Base-by-base conservation (phyloP, 164 flowering plant species). In the Brasenia schreberi region DNA sequence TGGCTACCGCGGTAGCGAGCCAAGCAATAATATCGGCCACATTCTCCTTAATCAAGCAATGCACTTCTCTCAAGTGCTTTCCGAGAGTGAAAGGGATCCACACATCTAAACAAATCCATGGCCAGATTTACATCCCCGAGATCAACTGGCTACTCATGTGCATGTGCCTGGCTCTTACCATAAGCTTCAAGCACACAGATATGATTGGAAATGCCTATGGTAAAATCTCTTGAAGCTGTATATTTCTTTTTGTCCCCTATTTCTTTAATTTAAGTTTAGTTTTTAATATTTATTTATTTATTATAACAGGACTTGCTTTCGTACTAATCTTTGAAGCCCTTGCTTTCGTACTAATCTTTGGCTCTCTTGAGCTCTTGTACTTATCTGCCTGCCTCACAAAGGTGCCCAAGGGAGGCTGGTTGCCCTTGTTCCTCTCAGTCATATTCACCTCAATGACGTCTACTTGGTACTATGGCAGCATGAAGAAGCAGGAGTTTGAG, bases 121-220 rank as follows among this genome's bases (percentile, higher is more conserved):
- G 95, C 45, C 95, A 84, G 73, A 82, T 88, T 11, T 88, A 88
- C 71, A 84, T 88, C n/a, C 95, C 90, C 5, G 95, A 86, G 76
- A 78, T 78, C 44, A 88, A 88, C 72, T 88, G 90, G 95, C 66
- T 77, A 18, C 65, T 88, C 67, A 84, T 88, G 95, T 42, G 77
- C 63, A 64, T 84, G 11, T 81, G 87, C 65, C 70, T 88, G 61
- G 74, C 81, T 23, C 77, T 86, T 52, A 76, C 74, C 7, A 43
- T 82, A 64, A 84, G 90, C 42, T 84, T 85, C 64, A 80, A 77
- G 62, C 83, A 85, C 69, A 80, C 84, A 0, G 68, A 75, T 23
- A 71, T 66, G 67, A 83, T 88, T 42, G 94, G 84, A 71, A 74
- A 82, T 74, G 90, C 94, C 42, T 82, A 83, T 64, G 94, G 94